Evolutionary conservation across 78 protist species (phyloP).

Genomic region (slime mould (Dictyostelium discoideum)): DNA sequence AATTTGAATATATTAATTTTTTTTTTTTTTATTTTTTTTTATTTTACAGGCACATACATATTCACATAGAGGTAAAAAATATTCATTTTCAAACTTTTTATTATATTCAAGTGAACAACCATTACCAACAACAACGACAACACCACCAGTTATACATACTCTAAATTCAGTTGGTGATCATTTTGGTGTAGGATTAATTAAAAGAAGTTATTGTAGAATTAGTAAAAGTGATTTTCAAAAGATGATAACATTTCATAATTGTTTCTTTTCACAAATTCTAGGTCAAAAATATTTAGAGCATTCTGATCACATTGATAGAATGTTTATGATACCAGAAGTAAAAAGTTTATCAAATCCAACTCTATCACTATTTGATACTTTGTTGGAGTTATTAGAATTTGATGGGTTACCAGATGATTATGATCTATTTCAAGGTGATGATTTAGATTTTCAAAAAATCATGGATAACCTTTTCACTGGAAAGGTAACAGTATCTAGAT

Average conservation of each 20-base stretch:
- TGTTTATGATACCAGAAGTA: constrained; percentile 16
- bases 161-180: constrained; percentile 19
- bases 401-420: neutral
- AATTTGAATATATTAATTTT: no score
- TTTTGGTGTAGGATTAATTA: constrained; percentile 9
- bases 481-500: neutral
- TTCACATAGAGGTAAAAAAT: neutral
- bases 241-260: constrained; percentile 30
- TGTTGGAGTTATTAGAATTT: constrained; percentile 24
- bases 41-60: neutral
- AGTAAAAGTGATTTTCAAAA: constrained; percentile 17
- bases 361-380: neutral
- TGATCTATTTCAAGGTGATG: neutral
- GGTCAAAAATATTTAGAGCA: constrained; percentile 11
- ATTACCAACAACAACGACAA: neutral
- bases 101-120: neutral
- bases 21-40: no score
- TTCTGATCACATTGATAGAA: neutral
- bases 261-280: neutral
- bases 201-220: neutral
- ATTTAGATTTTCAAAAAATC: neutral
- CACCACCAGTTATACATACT: constrained; percentile 25
- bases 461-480: constrained; percentile 5
- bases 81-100: constrained; percentile 8
- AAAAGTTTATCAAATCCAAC: constrained; percentile 27